Evolutionary conservation across 169 alveolate species (phyloP).

Genomic region (Plasmodium fragile): DNA sequence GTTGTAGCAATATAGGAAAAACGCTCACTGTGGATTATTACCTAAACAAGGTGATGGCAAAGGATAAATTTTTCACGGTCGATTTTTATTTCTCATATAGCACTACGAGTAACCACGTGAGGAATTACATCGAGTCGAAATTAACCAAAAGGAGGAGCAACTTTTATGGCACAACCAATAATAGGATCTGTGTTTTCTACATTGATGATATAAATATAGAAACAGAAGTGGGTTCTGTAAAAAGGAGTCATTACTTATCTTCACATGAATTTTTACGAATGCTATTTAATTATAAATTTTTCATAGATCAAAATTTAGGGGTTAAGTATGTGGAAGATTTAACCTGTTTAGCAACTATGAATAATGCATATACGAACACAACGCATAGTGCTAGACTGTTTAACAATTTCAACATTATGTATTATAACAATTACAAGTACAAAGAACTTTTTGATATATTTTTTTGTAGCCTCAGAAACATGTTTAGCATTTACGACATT

Average conservation of each 20-base stretch:
- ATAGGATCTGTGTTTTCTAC: constrained; percentile 51
- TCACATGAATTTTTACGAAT: constrained; percentile 64
- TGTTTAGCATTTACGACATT: constrained; percentile 61
- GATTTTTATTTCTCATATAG: constrained; percentile 64
- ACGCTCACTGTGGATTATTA: constrained; percentile 54
- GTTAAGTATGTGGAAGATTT: constrained; percentile 52
- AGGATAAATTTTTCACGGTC: constrained; percentile 57
- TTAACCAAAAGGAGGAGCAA: constrained; percentile 55
- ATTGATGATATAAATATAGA: constrained; percentile 70
- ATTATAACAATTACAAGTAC: constrained; percentile 66
- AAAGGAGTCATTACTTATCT: constrained; percentile 52
- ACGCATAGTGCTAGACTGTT: constrained; percentile 17
- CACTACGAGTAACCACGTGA: constrained; percentile 68
- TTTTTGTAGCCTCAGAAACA: constrained; percentile 12
- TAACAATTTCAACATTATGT: constrained; percentile 60
- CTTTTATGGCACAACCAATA: constrained; percentile 65
- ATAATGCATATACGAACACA: constrained; percentile 30
- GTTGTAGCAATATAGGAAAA: constrained; percentile 70
- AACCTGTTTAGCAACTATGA: constrained; percentile 71
- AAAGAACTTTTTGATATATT: constrained; percentile 51
- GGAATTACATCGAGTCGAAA: constrained; percentile 70
- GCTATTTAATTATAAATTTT: constrained; percentile 66
- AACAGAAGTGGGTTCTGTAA: constrained; percentile 23
- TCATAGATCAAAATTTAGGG: constrained; percentile 28
- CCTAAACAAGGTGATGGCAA: constrained; percentile 40